phyloP scores from a whole-genome alignment of 495 filamentous ascomycete species.

The Entonaema liquescens region DNA sequence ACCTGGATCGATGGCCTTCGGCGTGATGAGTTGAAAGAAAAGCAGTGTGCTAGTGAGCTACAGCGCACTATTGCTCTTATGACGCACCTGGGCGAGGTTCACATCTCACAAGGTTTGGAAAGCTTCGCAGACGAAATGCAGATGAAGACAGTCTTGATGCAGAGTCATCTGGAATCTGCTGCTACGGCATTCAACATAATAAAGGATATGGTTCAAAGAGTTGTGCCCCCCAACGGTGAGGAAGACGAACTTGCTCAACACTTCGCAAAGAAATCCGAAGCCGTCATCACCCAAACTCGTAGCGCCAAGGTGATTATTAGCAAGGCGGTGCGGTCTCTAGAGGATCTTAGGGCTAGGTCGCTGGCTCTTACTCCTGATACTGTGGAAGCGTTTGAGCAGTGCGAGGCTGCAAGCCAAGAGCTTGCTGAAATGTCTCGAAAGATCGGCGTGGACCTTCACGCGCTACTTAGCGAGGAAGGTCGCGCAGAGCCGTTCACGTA shows the following conservation, averaged over 20 bases:
- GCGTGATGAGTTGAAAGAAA: conserved; percentile 86
- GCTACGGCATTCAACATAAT: conserved; percentile 71
- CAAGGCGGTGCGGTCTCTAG: conserved; percentile 79
- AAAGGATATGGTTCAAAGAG: conserved; percentile 70
- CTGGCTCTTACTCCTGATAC: conserved; percentile 74
- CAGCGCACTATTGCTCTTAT: conserved; percentile 86
- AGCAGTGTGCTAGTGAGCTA: conserved; percentile 79
- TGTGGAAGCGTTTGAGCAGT: conserved; percentile 58
- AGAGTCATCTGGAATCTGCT: conserved; percentile 82
- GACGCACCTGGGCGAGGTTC: conserved; percentile 81
- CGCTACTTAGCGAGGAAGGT: conserved; percentile 75
- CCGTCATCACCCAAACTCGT: conserved; percentile 75
- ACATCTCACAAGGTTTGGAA: conserved; percentile 75
- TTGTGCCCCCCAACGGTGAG: conserved; percentile 60
- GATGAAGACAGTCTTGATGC: conserved; percentile 76
- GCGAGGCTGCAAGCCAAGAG: conserved; percentile 69
- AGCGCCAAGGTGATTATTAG: conserved; percentile 84
- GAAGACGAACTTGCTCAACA: conserved; percentile 72
- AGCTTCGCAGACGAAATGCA: conserved; percentile 81
- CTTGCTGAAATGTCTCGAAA: conserved; percentile 73
- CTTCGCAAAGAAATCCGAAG: conserved; percentile 75
- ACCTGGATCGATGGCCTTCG: conserved; percentile 85
- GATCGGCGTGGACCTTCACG: conserved; percentile 71
- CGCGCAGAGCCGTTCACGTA: conserved; percentile 72
- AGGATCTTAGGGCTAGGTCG: conserved; percentile 80